Percentiles rank a stretch among this genome's conserved stretches.
These are phyloP conservation scores for Hibiscus trionum DNA, from an alignment of 345 rosid species.

Conservation along the genomic window DNA sequence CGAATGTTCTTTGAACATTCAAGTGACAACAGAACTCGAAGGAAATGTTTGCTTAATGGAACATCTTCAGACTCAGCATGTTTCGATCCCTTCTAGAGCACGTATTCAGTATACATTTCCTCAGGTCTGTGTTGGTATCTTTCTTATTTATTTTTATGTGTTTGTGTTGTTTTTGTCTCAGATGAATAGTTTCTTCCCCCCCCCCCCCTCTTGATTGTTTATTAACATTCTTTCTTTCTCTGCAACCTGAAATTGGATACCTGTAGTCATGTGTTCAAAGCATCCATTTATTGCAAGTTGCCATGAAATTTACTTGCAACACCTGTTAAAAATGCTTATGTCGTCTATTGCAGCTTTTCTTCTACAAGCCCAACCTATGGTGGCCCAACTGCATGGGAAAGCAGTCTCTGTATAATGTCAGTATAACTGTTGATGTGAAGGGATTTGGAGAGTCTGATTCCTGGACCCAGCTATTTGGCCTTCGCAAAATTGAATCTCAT, in stretches of 20 bases:
- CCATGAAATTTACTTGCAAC: neutral
- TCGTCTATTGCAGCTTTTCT: conserved; percentile 55
- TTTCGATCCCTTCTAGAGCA: conserved; percentile 50
- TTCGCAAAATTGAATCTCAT: conserved; percentile 77
- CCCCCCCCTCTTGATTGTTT: neutral
- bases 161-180: neutral
- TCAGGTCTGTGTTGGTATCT: conserved; percentile 37
- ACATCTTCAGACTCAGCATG: conserved; percentile 65
- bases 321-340: neutral
- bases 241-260: neutral
- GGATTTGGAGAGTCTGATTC: conserved; percentile 77
- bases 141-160: conserved; percentile 4
- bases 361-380: conserved; percentile 97
- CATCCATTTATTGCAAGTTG: neutral
- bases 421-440: conserved; percentile 56
- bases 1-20: conserved; percentile 68
- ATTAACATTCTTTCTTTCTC: neutral
- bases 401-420: conserved; percentile 70
- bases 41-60: conserved; percentile 54
- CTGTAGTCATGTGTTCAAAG: neutral
- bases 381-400: conserved; percentile 99
- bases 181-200: neutral
- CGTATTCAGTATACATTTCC: conserved; percentile 60
- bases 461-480: conserved; percentile 82
- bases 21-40: conserved; percentile 71